Base-by-base conservation (phyloP, 2,329 filamentous ascomycete genomes). In the Aspergillus terreus region DNA sequence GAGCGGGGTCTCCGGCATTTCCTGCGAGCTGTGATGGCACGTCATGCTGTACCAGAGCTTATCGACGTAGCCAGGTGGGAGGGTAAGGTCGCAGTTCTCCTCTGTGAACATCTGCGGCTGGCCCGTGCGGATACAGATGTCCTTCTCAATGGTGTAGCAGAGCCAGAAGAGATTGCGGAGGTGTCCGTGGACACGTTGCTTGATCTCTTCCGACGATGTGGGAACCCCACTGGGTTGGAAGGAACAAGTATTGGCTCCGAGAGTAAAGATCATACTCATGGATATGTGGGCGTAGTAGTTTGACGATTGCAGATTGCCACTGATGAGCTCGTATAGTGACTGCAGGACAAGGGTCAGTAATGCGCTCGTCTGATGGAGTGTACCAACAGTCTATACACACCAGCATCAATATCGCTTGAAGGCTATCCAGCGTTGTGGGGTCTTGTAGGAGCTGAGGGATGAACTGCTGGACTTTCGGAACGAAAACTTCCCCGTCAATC, bases 131-230 rank as follows among this genome's bases (percentile, higher is more conserved):
- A 83, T 66, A 0, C 78, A 69, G 11, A 82, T 70, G n/a, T 83
- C 80, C 53, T 81, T 83, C 56, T 84, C 81, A 9, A 81, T 63
- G 2, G 70, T 70, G 51, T 81, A 83, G 54, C 75, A 76, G 5
- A 82, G 57, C 80, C 81, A 83, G 58, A 83, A 83, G 0, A 82
- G 38, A 46, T 68, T 68, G 5, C 71, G 69, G 4, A 69, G 49
- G 30, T 72, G 68, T 4, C 58, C 46, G 12, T 64, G 61, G 6
- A 51, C 58, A 47, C 59, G 58, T 21, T 52, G 42, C 12, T 56
- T 48, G n/a, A 46, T 58, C 11, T 56, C 53, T 17, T 52, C 50
- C 14, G 35, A 46, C 4, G 50, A 55, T 9, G 40, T 25, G 4
- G 27, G 75, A 69, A 54, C 30, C 19, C 44, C 52, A 27, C 7